phyloP scores from a whole-genome alignment of 2,329 filamentous ascomycete species.

The Anisogramma anomala region DNA sequence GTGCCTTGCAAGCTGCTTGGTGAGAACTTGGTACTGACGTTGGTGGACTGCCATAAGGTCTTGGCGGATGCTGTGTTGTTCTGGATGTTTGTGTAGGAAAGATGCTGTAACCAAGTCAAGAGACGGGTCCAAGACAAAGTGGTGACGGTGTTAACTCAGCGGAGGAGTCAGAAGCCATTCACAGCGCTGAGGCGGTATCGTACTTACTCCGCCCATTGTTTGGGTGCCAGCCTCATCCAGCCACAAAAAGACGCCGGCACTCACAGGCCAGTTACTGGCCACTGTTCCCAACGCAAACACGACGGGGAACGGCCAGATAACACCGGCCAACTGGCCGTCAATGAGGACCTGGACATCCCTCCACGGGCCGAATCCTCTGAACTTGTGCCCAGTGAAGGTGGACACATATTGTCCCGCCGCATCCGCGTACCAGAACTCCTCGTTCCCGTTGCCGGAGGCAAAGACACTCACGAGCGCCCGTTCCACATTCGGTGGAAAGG shows the following conservation, averaged over 20 bases:
- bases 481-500: slow-evolving; percentile 55
- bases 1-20: background rate
- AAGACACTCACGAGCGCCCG: slow-evolving; percentile 63
- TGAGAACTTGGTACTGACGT: slow-evolving; percentile 20
- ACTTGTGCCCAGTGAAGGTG: slow-evolving; percentile 42
- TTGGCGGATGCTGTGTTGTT: slow-evolving; percentile 31
- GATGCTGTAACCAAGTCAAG: slow-evolving; percentile 45
- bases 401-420: slow-evolving; percentile 49
- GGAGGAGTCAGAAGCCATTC: slow-evolving; percentile 41
- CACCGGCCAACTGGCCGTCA: slow-evolving; percentile 61
- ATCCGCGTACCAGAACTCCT: slow-evolving; percentile 82
- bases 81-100: slow-evolving; percentile 42
- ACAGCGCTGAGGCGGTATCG: slow-evolving; percentile 32
- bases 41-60: slow-evolving; percentile 22
- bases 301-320: slow-evolving; percentile 70
- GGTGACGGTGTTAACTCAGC: slow-evolving; percentile 31
- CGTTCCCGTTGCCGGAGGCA: slow-evolving; percentile 60
- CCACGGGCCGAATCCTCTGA: slow-evolving; percentile 59
- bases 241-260: slow-evolving; percentile 73
- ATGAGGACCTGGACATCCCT: slow-evolving; percentile 70
- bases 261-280: slow-evolving; percentile 67
- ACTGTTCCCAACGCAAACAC: too few relatives aligned
- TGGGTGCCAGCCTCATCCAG: slow-evolving; percentile 38
- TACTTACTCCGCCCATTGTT: slow-evolving; percentile 37
- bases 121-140: slow-evolving; percentile 27